These are phyloP conservation scores for Xylariaceae sp. DNA, from an alignment of 2,329 filamentous ascomycete genomes.

Conservation along the genomic window DNA sequence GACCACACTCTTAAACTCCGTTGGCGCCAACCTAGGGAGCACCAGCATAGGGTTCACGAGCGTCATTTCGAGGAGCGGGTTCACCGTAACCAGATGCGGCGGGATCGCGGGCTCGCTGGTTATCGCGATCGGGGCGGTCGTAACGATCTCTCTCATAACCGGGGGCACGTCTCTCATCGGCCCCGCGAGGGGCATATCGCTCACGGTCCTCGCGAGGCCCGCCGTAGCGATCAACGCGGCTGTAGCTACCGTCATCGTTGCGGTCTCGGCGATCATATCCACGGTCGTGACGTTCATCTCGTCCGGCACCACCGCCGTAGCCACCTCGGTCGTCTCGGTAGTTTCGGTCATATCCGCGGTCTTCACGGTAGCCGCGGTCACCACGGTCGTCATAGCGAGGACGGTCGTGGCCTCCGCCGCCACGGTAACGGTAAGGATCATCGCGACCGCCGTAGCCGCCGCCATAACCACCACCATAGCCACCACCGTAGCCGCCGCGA, in stretches of 20 bases:
- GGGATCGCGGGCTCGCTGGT: constrained; percentile 37
- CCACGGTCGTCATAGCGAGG: constrained; percentile 38
- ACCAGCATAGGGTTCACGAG: constrained; percentile 41
- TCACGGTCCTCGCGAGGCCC: constrained; percentile 29
- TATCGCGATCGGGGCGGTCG: constrained; percentile 43
- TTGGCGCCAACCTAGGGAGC: constrained; percentile 26
- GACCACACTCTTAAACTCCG: constrained; percentile 19
- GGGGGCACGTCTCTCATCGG: constrained; percentile 23
- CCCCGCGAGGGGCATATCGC: constrained; percentile 25
- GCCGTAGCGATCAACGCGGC: constrained; percentile 30
- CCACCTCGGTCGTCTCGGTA: constrained; percentile 37
- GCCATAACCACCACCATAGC: constrained; percentile 46
- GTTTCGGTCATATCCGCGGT: constrained; percentile 38
- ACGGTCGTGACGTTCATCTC: constrained; percentile 41
- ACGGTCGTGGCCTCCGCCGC: constrained; percentile 43
- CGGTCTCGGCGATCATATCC: constrained; percentile 47
- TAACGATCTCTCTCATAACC: constrained; percentile 36
- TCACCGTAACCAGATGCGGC: constrained; percentile 39
- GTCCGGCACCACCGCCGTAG: constrained; percentile 21
- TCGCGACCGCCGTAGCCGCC: constrained; percentile 48
- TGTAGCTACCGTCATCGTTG: constrained; percentile 25
- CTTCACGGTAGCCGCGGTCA: constrained; percentile 41
- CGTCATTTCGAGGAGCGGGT: constrained; percentile 38
- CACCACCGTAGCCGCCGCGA: constrained; percentile 41
- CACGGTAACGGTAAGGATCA: constrained; percentile 54